A percentile compares a stretch with the other conserved stretches of the same genome.
These are phyloP conservation scores for Pseudozyma sp. DNA, from an alignment of 1,284 basidiomycete genomes.

Conservation along the genomic window DNA sequence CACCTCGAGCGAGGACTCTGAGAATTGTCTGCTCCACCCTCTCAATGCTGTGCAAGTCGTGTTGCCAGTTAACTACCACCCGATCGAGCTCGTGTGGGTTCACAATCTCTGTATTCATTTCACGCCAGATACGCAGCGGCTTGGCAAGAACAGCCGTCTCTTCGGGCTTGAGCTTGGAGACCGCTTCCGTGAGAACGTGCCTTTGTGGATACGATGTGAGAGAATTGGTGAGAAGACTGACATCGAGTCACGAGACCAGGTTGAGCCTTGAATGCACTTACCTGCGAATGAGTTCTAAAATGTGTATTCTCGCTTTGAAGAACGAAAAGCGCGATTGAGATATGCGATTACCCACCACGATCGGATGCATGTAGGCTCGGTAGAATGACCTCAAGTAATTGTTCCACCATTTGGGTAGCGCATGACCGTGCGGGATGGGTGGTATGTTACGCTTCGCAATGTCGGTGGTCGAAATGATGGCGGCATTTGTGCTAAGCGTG, in stretches of 20 bases:
- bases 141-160: background rate
- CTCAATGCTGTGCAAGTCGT: background rate
- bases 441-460: no score
- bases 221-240: background rate
- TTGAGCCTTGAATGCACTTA: background rate
- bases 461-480: no score
- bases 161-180: background rate
- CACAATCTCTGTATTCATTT: background rate
- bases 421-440: background rate
- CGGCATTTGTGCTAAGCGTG: no score
- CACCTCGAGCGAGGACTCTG: conserved; percentile 1
- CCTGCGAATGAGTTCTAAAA: background rate
- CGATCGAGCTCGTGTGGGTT: conserved; percentile 3
- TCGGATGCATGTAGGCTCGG: background rate
- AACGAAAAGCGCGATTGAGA: background rate
- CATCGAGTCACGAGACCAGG: background rate
- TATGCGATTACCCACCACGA: background rate
- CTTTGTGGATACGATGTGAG: background rate
- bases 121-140: background rate
- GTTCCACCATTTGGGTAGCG: conserved; percentile 2
- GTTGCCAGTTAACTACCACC: background rate
- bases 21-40: background rate
- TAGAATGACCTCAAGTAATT: background rate
- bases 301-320: background rate
- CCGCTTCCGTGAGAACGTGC: background rate